Percentiles rank a stretch among this genome's conserved stretches.
These are phyloP conservation scores for Platismatia glauca DNA, from an alignment of 495 filamentous ascomycete species.

Conservation along the genomic window DNA sequence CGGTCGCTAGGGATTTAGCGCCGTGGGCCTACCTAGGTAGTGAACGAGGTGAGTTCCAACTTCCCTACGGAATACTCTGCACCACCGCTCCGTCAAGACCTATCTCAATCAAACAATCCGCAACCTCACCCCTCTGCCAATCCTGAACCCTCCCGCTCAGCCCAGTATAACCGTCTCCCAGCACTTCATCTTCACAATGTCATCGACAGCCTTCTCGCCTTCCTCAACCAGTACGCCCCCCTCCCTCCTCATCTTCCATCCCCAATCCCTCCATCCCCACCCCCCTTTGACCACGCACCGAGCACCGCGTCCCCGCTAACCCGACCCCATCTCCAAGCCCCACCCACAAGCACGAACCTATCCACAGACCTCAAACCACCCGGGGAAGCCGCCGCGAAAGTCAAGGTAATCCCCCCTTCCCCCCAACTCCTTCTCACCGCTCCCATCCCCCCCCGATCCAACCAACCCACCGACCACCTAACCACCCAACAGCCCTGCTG, in stretches of 20 bases:
- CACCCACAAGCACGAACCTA: conserved; percentile 32
- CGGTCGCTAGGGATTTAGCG: no score
- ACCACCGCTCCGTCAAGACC: no score
- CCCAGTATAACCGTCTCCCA: no score
- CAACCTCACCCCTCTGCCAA: no score
- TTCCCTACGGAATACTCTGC: no score
- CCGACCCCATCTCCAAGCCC: neutral
- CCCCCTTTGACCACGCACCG: neutral
- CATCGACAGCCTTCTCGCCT: conserved; percentile 1
- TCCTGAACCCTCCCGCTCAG: no score
- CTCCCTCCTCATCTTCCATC: no score
- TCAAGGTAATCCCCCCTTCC: conserved; percentile 49
- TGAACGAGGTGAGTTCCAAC: no score
- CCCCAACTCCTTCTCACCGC: neutral
- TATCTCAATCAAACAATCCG: no score
- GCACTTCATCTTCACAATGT: no score
- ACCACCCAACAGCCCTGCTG: conserved; percentile 67
- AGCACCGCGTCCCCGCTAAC: neutral
- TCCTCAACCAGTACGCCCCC: conserved; percentile 2
- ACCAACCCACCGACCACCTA: no score
- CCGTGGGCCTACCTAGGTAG: no score
- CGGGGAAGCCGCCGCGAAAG: conserved; percentile 39
- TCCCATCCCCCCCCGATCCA: neutral
- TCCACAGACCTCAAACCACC: conserved; percentile 34
- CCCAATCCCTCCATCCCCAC: neutral